phyloP scores from a whole-genome alignment of 75 land plant species.

The Chamaecyparis obtusa region DNA sequence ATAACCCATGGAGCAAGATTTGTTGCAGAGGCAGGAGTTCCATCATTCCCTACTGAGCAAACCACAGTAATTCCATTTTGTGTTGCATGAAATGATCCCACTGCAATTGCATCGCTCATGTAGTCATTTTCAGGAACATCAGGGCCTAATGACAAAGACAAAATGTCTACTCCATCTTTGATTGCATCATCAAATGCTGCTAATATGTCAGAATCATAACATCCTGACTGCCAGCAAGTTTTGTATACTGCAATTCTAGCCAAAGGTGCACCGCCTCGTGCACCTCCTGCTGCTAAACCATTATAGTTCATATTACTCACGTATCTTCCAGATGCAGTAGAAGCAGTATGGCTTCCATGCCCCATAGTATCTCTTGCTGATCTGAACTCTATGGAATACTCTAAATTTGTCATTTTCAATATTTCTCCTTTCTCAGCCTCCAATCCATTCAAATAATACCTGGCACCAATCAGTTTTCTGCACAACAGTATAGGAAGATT shows the following conservation, averaged over 20 bases:
- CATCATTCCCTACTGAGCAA: constrained; percentile 77
- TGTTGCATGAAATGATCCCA: constrained; percentile 79
- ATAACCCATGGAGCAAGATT: constrained; percentile 82
- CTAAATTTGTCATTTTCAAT: background rate
- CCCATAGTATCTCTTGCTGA: constrained; percentile 79
- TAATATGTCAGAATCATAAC: constrained; percentile 70
- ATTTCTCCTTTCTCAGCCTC: constrained; percentile 34
- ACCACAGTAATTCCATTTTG: constrained; percentile 51
- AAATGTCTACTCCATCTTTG: constrained; percentile 80
- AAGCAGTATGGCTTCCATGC: constrained; percentile 82
- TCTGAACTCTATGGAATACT: constrained; percentile 25
- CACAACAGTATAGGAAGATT: background rate
- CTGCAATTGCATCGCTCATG: constrained; percentile 67
- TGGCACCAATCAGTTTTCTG: constrained; percentile 79
- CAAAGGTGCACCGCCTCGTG: constrained; percentile 78
- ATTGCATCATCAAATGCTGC: constrained; percentile 94
- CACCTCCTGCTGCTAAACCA: constrained; percentile 68
- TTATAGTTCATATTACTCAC: constrained; percentile 49
- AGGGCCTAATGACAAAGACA: constrained; percentile 73
- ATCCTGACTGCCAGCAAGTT: constrained; percentile 78
- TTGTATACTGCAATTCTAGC: constrained; percentile 83
- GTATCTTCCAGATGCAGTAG: constrained; percentile 68
- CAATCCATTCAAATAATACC: constrained; percentile 62
- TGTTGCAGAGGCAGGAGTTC: constrained; percentile 48
- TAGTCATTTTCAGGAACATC: constrained; percentile 62